Percentiles rank a stretch among this genome's conserved stretches.
Conservation (phyloP, 108 stramenopile species). For the Pseudonitzschia delicatissima region DNA sequence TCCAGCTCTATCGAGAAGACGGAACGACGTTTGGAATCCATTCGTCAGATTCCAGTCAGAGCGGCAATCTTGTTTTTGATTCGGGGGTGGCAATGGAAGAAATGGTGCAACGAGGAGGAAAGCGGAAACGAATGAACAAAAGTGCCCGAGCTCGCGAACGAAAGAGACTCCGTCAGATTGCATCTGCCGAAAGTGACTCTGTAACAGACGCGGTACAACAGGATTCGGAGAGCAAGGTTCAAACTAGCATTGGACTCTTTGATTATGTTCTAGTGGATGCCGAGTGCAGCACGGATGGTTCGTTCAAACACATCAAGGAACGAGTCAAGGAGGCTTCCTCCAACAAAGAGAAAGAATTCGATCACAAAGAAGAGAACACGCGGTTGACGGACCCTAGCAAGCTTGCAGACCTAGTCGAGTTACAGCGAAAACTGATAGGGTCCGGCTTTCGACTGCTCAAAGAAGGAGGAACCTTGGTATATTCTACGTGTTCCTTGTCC, state of each 20-base stretch:
- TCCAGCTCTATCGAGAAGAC: slow-evolving; percentile 64
- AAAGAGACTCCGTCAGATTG: slow-evolving; percentile 51
- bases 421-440: slow-evolving; percentile 69
- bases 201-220: background rate
- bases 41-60: slow-evolving; percentile 9
- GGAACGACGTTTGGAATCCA: slow-evolving; percentile 71
- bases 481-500: slow-evolving; percentile 90
- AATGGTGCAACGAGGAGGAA: slow-evolving; percentile 26
- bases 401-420: slow-evolving; percentile 62
- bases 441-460: slow-evolving; percentile 77
- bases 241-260: slow-evolving; percentile 37
- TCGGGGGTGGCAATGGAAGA: slow-evolving; percentile 54
- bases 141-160: slow-evolving; percentile 75
- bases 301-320: slow-evolving; percentile 62
- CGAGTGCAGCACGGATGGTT: slow-evolving; percentile 94
- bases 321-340: slow-evolving; percentile 7
- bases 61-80: slow-evolving; percentile 65
- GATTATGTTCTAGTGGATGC: slow-evolving; percentile 93
- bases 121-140: slow-evolving; percentile 84
- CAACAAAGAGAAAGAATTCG: background rate
- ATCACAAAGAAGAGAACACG: slow-evolving; percentile 19
- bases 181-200: background rate
- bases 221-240: background rate
- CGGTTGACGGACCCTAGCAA: slow-evolving; percentile 38
- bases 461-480: slow-evolving; percentile 82